Percentiles rank a stretch among this genome's conserved stretches.
These are phyloP conservation scores for Aspergillus calidoustus DNA, from an alignment of 2,329 filamentous ascomycete genomes.

Conservation along the genomic window DNA sequence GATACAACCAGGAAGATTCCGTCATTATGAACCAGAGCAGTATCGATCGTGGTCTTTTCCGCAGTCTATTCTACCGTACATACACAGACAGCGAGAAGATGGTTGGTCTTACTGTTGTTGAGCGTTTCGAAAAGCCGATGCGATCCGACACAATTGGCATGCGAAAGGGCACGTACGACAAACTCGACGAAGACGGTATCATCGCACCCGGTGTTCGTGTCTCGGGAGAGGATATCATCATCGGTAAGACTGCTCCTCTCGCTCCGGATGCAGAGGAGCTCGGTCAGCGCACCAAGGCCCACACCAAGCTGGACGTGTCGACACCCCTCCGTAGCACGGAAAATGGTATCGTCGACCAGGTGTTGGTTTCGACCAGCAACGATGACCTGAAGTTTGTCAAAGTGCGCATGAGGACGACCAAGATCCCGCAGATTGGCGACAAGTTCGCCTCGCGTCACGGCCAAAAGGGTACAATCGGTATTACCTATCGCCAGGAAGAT, in stretches of 20 bases:
- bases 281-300: conserved; percentile 84
- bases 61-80: conserved; percentile 95
- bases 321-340: conserved; percentile 94
- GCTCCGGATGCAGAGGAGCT: conserved; percentile 91
- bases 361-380: conserved; percentile 90
- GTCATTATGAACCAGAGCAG: conserved; percentile 99
- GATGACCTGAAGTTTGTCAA: conserved; percentile 97
- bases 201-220: conserved; percentile 93
- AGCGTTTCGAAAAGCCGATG: conserved; percentile 94
- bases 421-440: conserved; percentile 97
- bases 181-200: conserved; percentile 95
- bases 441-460: conserved; percentile 99
- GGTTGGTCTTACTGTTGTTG: conserved; percentile 88
- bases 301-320: conserved; percentile 93
- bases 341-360: conserved; percentile 93
- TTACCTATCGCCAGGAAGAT: conserved; percentile 95
- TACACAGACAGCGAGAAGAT: conserved; percentile 98
- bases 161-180: conserved; percentile 96
- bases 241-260: conserved; percentile 96
- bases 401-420: conserved; percentile 94
- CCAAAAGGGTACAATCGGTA: conserved; percentile 98
- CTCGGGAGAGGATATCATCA: conserved; percentile 97
- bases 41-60: conserved; percentile 95
- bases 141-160: conserved; percentile 85
- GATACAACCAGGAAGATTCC: conserved; percentile 99